Evolutionary conservation across 148 eudicot species (phyloP).

Genomic region (Drosera capensis): DNA sequence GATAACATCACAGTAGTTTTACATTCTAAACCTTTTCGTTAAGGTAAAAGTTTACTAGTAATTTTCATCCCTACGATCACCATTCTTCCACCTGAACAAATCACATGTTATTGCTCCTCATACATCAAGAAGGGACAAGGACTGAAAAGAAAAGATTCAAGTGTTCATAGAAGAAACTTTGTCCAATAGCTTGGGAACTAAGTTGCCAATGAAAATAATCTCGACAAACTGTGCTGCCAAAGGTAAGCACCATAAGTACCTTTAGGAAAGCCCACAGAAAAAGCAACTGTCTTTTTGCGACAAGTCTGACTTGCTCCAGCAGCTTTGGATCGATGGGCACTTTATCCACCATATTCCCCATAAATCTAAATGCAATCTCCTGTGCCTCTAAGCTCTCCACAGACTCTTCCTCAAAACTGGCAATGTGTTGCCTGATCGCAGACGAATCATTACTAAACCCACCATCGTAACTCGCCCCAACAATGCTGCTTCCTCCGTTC

Average conservation of each 20-base stretch:
- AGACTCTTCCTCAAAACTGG: slow-evolving; percentile 63
- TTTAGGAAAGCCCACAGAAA: slow-evolving; percentile 57
- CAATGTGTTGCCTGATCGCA: slow-evolving; percentile 19
- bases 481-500: slow-evolving; percentile 38
- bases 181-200: too few species aligned
- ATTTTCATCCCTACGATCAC: too few species aligned
- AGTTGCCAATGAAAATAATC: too few species aligned
- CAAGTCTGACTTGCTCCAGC: slow-evolving; percentile 58
- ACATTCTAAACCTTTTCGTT: background rate
- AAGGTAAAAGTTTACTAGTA: too few species aligned
- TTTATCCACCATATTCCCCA: slow-evolving; percentile 42
- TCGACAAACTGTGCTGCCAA: too few species aligned
- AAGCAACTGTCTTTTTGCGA: slow-evolving; percentile 65
- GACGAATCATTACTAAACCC: slow-evolving; percentile 8
- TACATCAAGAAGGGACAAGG: too few species aligned
- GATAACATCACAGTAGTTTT: slow-evolving; percentile 1
- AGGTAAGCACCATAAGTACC: slow-evolving; percentile 20
- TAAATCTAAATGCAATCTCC: slow-evolving; percentile 61
- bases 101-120: too few species aligned
- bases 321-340: slow-evolving; percentile 38
- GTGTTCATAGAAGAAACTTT: too few species aligned
- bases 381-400: slow-evolving; percentile 66
- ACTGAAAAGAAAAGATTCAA: too few species aligned
- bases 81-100: too few species aligned
- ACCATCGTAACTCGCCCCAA: slow-evolving; percentile 25